phyloP scores from a whole-genome alignment of 768 basidiomycete genomes.

The Tulasnella calospora region DNA sequence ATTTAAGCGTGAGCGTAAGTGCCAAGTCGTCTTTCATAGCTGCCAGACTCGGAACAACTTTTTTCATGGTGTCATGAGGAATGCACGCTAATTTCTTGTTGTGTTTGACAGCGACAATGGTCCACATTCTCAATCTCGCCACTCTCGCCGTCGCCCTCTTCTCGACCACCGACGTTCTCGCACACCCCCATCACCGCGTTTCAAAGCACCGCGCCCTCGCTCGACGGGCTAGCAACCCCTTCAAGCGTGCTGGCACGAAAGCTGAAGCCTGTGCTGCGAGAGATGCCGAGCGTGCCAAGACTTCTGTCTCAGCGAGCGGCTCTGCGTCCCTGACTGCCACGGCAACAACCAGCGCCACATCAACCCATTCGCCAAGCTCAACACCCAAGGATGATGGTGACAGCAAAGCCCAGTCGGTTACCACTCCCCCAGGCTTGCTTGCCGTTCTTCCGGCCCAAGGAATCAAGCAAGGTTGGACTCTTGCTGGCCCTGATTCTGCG shows the following conservation, averaged over 20 bases:
- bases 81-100: background rate
- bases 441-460: background rate
- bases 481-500: background rate
- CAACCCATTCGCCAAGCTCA: background rate
- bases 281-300: slow-evolving; percentile 1
- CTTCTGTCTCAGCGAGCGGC: background rate
- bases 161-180: background rate
- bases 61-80: background rate
- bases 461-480: background rate
- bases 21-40: background rate
- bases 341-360: background rate
- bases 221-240: background rate
- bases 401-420: background rate
- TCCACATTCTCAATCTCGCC: background rate
- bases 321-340: background rate
- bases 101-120: background rate
- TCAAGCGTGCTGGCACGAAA: background rate
- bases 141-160: background rate
- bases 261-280: background rate
- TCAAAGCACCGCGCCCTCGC: background rate
- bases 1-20: background rate
- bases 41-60: background rate
- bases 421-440: background rate
- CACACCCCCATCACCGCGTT: slow-evolving; percentile 9
- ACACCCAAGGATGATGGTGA: background rate